phyloP scores from a whole-genome alignment of 1,284 basidiomycete genomes.

The Puccinia coronata region DNA sequence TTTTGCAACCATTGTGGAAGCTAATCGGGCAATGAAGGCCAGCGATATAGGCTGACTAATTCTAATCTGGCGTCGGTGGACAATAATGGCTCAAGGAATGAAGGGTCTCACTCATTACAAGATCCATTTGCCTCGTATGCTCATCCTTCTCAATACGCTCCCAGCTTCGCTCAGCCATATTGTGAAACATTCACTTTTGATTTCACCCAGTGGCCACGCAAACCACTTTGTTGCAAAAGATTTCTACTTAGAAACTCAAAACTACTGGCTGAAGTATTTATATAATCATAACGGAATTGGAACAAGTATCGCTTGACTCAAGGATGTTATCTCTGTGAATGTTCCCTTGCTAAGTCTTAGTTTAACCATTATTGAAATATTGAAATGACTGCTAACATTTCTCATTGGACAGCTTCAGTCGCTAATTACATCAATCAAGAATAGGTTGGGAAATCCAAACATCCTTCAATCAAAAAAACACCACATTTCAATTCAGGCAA shows the following conservation, averaged over 20 bases:
- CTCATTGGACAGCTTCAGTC: too few species aligned
- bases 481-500: too few species aligned
- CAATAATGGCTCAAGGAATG: constrained; percentile 12
- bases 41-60: constrained; percentile 5
- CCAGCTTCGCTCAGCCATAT: neutral
- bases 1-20: neutral
- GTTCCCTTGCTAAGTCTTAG: constrained; percentile 4
- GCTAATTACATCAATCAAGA: too few species aligned
- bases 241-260: neutral
- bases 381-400: too few species aligned
- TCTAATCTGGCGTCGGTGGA: neutral
- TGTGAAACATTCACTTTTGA: neutral
- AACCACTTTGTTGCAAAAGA: constrained; percentile 7
- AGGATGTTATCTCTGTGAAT: neutral
- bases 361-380: too few species aligned
- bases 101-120: neutral
- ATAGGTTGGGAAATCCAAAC: too few species aligned
- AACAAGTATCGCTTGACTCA: neutral
- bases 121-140: constrained; percentile 14
- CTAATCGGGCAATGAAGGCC: neutral
- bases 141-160: neutral
- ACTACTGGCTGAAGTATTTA: constrained; percentile 30
- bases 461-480: too few species aligned
- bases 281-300: constrained; percentile 13
- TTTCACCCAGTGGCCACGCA: neutral